Percentiles rank a stretch among this genome's conserved stretches.
These are phyloP conservation scores for Aspergillus baeticus DNA, from an alignment of 495 filamentous ascomycete species.

Conservation along the genomic window DNA sequence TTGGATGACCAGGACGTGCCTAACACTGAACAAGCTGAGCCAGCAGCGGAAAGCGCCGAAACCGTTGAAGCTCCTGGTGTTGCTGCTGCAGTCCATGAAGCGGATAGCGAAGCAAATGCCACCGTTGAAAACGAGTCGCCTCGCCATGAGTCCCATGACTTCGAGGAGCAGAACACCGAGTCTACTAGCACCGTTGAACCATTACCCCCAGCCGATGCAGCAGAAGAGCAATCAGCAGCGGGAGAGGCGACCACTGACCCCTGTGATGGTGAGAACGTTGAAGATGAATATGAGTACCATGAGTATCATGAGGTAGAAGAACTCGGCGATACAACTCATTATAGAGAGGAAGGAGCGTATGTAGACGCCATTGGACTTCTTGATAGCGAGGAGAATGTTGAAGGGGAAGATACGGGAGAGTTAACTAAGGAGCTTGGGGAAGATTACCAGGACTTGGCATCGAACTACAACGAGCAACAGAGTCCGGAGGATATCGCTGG, in stretches of 20 bases:
- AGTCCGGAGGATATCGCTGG: conserved; percentile 11
- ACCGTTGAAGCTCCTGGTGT: not conserved
- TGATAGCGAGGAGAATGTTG: conserved; percentile 18
- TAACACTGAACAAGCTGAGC: conserved; percentile 8
- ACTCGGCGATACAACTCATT: conserved; percentile 14
- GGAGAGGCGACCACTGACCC: conserved; percentile 15
- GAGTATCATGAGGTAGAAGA: conserved; percentile 17
- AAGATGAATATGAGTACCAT: conserved; percentile 5
- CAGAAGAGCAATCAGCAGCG: conserved; percentile 14
- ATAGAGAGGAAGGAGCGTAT: conserved; percentile 23
- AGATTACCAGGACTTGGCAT: conserved; percentile 13
- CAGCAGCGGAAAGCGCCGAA: conserved; percentile 1
- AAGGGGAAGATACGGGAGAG: conserved; percentile 18
- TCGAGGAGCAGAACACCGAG: conserved; percentile 31
- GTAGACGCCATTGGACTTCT: conserved; percentile 7
- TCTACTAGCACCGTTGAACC: conserved; percentile 32
- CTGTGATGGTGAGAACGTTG: conserved; percentile 13
- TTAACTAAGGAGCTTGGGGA: conserved; percentile 17
- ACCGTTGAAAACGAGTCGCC: not conserved
- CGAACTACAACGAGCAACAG: conserved; percentile 11
- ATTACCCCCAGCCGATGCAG: conserved; percentile 13
- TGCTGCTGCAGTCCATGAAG: not conserved
- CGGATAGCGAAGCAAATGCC: conserved; percentile 12
- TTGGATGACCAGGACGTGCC: conserved; percentile 6
- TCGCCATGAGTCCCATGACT: conserved; percentile 23